Base-by-base conservation (phyloP, 2,329 filamentous ascomycete species). In the Pestalotiopsis sp. region DNA sequence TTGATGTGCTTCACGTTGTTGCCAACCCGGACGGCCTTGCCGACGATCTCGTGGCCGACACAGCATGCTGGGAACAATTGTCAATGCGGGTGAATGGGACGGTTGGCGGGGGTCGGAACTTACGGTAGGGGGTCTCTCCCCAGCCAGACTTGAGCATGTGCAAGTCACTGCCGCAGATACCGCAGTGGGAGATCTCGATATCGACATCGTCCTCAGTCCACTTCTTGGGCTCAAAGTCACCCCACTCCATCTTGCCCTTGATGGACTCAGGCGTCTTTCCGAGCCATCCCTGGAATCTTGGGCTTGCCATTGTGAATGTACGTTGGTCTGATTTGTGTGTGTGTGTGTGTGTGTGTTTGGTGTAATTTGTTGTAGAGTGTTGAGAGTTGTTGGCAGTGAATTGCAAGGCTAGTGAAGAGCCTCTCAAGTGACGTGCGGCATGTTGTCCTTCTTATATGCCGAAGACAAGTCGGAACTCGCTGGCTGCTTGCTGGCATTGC, bases 171-270 rank as follows among this genome's bases (percentile, higher is more conserved):
- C 86, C 88, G 74, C 89, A 91, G 70, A 91, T 84, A 67, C 89
- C 88, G 73, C 87, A 90, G 79, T 90, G 87, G 9, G 86, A 84
- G 70, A 91, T 79, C 73, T 85, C 81, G 73, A 91, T 88, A 73
- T 91, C 89, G 68, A 91, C 78, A 68, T 91, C 88, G 30, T 81
- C 85, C 75, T 91, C 88, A 65, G 88, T 84, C 84, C 87, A 91
- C 9, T 78, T 75, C 80, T 91, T 91, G 60, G 87, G 87, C 76
- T 87, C 81, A 68, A 85, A 90, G 66, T 85, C 79, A 56, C 77
- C 78, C 84, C 84, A 86, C 22, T 78, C 73, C 84, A 86, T 85
- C 64, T 86, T 83, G 62, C 84, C 84, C 5, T 85, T 73, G 69
- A 73, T 78, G 30, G 80, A 73, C 4, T 76, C 75, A 17, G 76